phyloP scores from a whole-genome alignment of 23 red algal genomes.

The Gracilaria vermiculophylla region DNA sequence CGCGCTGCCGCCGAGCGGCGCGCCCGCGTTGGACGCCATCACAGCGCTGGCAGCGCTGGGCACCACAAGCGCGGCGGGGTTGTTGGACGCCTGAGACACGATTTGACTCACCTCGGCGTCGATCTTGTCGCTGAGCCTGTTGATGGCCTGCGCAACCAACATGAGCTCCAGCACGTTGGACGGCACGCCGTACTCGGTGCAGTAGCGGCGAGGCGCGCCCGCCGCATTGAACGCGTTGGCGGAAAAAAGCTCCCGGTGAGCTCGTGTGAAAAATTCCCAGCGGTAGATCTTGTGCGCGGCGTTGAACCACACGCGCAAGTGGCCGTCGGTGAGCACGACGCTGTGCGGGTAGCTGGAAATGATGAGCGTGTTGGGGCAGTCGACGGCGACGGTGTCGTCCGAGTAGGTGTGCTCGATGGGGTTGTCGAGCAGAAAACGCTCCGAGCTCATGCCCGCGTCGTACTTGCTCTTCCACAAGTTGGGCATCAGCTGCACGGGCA shows the following conservation, averaged over 20 bases:
- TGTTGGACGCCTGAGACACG: background rate
- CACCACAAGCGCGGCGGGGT: background rate
- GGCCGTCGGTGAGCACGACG: slow-evolving; percentile 40
- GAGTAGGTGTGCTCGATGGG: slow-evolving; percentile 50
- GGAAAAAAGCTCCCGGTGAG: slow-evolving; percentile 50
- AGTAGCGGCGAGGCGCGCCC: background rate
- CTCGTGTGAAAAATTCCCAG: slow-evolving; percentile 61
- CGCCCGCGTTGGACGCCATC: background rate
- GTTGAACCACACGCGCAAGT: slow-evolving; percentile 67
- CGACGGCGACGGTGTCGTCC: slow-evolving; percentile 54
- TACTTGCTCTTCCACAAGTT: slow-evolving; percentile 44
- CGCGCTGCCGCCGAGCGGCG: background rate
- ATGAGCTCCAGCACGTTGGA: background rate
- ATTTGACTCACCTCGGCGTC: slow-evolving; percentile 13
- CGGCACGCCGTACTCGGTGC: slow-evolving; percentile 41
- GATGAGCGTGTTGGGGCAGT: slow-evolving; percentile 62
- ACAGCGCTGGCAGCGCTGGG: background rate
- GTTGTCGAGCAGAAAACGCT: slow-evolving; percentile 73
- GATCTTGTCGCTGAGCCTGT: slow-evolving; percentile 39
- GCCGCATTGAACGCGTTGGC: background rate
- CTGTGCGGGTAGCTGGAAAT: slow-evolving; percentile 36
- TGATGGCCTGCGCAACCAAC: slow-evolving; percentile 13
- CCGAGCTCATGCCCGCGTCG: slow-evolving; percentile 41
- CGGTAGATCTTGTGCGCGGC: slow-evolving; percentile 39
- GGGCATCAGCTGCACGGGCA: slow-evolving; percentile 39